Evolutionary conservation across 2,329 filamentous ascomycete genomes (phyloP).

Genomic region (Aspergillus fumigatiaffinis): DNA sequence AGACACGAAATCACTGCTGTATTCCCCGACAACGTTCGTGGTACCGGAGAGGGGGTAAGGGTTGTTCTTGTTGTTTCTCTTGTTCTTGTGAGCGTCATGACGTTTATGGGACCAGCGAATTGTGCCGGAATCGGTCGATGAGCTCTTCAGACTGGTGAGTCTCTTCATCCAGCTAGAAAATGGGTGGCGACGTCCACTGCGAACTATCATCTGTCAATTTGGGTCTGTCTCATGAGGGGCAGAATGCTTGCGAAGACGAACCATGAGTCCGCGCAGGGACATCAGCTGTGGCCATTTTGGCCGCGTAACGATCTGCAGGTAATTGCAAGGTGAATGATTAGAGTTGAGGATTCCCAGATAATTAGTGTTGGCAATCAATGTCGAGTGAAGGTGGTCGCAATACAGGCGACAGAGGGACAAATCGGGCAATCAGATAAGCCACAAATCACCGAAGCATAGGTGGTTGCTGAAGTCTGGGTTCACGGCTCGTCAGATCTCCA

Average conservation of each 20-base stretch:
- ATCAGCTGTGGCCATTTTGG: conserved; percentile 31
- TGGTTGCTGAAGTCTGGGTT: neutral
- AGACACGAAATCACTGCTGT: conserved; percentile 44
- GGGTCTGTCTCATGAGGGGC: conserved; percentile 3
- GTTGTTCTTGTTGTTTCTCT: conserved; percentile 71
- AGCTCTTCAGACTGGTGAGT: conserved; percentile 78
- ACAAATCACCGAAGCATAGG: neutral
- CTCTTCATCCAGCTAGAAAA: conserved; percentile 95
- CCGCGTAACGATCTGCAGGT: neutral
- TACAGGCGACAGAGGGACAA: neutral
- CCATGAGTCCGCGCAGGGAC: conserved; percentile 43
- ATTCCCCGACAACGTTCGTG: conserved; percentile 38
- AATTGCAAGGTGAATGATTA: neutral
- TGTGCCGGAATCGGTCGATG: conserved; percentile 50
- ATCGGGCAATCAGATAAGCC: neutral
- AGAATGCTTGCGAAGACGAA: conserved; percentile 24
- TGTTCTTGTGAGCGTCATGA: conserved; percentile 37
- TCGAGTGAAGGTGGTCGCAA: neutral
- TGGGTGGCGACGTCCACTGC: conserved; percentile 71
- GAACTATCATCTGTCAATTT: conserved; percentile 50
- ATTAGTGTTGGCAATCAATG: neutral
- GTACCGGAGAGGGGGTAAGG: conserved; percentile 84
- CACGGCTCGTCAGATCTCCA: neutral
- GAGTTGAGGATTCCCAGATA: neutral
- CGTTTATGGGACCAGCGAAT: conserved; percentile 39